A percentile compares a stretch with the other conserved stretches of the same genome.
Conservation (phyloP, 805 yeast genomes). For the Schizosaccharomyces japonicus region DNA sequence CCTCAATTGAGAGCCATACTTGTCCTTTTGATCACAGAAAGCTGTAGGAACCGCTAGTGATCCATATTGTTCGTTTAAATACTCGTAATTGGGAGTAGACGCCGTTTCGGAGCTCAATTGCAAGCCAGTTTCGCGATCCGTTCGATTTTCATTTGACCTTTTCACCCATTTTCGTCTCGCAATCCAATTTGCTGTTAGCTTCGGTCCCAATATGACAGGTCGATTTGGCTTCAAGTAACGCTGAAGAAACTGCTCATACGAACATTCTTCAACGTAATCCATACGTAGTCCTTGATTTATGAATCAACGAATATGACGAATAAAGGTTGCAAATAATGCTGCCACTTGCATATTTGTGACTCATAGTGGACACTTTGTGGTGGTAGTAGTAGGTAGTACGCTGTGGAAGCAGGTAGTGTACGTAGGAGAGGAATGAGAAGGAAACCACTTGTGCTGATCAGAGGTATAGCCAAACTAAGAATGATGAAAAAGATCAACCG, state of each 20-base stretch:
- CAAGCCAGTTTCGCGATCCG: neutral
- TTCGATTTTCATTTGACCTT: neutral
- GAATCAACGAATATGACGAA: too few relatives aligned
- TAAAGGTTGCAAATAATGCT: too few relatives aligned
- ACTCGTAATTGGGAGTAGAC: neutral
- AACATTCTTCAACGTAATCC: neutral
- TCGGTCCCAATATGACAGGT: neutral
- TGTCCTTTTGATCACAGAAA: neutral
- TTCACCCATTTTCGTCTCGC: neutral
- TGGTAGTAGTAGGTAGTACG: too few relatives aligned
- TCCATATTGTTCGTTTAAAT: neutral
- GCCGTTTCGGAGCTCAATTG: too few relatives aligned
- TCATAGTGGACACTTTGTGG: too few relatives aligned
- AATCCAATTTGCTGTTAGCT: neutral
- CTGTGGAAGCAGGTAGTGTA: too few relatives aligned
- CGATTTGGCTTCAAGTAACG: neutral
- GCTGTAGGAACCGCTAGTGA: neutral
- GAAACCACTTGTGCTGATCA: too few relatives aligned
- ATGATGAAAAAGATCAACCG: too few relatives aligned
- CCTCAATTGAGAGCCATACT: neutral
- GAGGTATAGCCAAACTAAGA: too few relatives aligned
- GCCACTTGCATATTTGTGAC: too few relatives aligned
- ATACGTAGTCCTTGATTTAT: too few relatives aligned
- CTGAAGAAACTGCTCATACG: neutral
- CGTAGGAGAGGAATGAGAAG: too few relatives aligned